These are phyloP conservation scores for Ulota crispa DNA, from an alignment of 225 moss, liverwort and hornwort species.

Conservation along the genomic window DNA sequence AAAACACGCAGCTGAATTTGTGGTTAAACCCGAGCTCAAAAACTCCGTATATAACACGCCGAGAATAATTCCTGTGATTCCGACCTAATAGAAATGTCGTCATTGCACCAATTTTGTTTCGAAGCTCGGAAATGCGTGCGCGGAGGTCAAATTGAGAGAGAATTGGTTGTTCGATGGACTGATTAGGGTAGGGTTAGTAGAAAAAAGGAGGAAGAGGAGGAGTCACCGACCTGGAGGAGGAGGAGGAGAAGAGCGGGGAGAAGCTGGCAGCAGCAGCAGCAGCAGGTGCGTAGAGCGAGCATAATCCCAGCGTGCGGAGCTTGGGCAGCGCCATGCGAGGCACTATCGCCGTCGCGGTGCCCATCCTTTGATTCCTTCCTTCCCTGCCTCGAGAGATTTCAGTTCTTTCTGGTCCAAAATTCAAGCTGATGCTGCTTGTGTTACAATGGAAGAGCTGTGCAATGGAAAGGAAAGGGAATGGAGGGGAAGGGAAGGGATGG, in stretches of 20 bases:
- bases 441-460: not conserved
- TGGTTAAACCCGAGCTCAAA: too few species aligned
- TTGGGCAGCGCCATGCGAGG: constrained; percentile 59
- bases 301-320: constrained; percentile 48
- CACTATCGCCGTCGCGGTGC: constrained; percentile 51
- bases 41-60: not conserved
- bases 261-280: not conserved
- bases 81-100: not conserved
- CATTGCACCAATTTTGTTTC: too few species aligned
- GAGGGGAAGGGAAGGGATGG: not conserved
- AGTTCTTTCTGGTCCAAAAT: not conserved
- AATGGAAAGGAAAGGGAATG: not conserved
- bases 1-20: too few species aligned
- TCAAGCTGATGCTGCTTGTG: constrained; percentile 8
- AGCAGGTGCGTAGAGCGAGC: constrained; percentile 35
- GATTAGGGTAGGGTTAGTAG: not conserved
- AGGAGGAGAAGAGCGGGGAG: constrained; percentile 27
- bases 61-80: not conserved
- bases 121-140: too few species aligned
- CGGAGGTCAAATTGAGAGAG: too few species aligned
- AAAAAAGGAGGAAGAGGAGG: not conserved
- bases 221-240: constrained; percentile 26
- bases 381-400: not conserved
- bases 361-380: constrained; percentile 23
- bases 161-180: too few species aligned